phyloP scores from a whole-genome alignment of 768 basidiomycete genomes.

The Paxillus rubicundulus region DNA sequence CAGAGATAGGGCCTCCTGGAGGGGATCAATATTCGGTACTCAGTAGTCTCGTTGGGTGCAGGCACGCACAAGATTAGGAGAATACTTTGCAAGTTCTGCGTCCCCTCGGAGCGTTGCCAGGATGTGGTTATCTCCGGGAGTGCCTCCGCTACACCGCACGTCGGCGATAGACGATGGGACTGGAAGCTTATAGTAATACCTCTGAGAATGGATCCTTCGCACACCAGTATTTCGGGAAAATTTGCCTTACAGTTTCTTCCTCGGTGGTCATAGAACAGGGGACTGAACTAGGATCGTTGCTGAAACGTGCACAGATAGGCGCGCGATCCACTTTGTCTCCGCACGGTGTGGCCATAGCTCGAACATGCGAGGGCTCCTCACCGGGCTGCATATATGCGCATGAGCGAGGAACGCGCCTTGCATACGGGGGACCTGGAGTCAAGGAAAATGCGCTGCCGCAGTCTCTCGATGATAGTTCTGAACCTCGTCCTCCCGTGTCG shows the following conservation, averaged over 20 bases:
- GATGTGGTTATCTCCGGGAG: not conserved
- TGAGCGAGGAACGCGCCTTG: not conserved
- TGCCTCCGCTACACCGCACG: not conserved
- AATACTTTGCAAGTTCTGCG: too few species aligned
- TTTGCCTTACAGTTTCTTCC: not conserved
- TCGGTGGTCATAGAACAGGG: not conserved
- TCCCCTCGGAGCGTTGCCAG: not conserved
- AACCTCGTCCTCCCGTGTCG: not conserved
- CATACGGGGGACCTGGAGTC: not conserved
- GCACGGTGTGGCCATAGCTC: not conserved
- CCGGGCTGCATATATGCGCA: conserved; percentile 22
- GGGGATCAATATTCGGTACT: not conserved
- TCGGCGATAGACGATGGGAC: not conserved
- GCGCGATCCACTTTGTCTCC: not conserved
- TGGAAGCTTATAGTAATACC: not conserved
- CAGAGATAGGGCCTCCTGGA: not conserved
- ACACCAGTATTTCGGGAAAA: not conserved
- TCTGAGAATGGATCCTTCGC: conserved; percentile 1
- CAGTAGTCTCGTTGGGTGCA: too few species aligned
- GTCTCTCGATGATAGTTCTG: conserved; percentile 2
- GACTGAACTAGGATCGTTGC: not conserved
- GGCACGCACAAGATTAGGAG: too few species aligned
- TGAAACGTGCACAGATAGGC: not conserved
- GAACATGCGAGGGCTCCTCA: conserved; percentile 1
- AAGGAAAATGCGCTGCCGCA: not conserved